phyloP scores from a whole-genome alignment of 2,329 filamentous ascomycete genomes.

The Colletotrichum tofieldiae region DNA sequence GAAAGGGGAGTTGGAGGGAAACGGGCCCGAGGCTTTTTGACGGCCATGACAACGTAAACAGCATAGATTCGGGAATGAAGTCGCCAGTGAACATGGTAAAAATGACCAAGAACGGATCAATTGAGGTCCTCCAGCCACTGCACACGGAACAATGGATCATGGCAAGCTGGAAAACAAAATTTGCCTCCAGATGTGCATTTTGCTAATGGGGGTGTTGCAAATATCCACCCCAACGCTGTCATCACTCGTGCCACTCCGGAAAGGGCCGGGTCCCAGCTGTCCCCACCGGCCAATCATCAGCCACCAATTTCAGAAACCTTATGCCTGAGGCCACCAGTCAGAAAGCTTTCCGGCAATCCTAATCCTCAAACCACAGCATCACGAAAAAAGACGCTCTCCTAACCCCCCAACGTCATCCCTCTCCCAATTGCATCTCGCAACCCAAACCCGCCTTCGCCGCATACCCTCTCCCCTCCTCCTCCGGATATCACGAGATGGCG shows the following conservation, averaged over 20 bases:
- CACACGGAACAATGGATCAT: too few species aligned
- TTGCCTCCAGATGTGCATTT: neutral
- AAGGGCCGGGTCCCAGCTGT: slow-evolving; percentile 42
- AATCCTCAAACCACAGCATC: slow-evolving; percentile 49
- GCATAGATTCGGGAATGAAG: neutral
- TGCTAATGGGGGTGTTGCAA: slow-evolving; percentile 32
- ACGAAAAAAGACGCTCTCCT: slow-evolving; percentile 46
- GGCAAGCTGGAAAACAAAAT: neutral
- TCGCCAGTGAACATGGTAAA: neutral
- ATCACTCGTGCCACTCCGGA: slow-evolving; percentile 41
- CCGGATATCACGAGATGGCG: slow-evolving; percentile 68
- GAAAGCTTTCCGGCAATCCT: slow-evolving; percentile 50
- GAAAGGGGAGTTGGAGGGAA: slow-evolving; percentile 4
- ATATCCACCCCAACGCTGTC: slow-evolving; percentile 20
- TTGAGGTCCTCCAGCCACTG: neutral
- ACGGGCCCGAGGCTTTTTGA: neutral
- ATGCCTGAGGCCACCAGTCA: slow-evolving; percentile 42
- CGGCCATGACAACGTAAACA: neutral
- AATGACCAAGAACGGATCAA: neutral
- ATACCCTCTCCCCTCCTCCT: slow-evolving; percentile 42
- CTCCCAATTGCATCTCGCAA: slow-evolving; percentile 43
- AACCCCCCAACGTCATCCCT: slow-evolving; percentile 42
- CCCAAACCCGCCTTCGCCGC: slow-evolving; percentile 18
- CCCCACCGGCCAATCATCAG: slow-evolving; percentile 60
- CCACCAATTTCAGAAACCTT: slow-evolving; percentile 62